A percentile compares a stretch with the other conserved stretches of the same genome.
phyloP scores from a whole-genome alignment of 306 rosid genomes.

The Pachyrhizus erosus region DNA sequence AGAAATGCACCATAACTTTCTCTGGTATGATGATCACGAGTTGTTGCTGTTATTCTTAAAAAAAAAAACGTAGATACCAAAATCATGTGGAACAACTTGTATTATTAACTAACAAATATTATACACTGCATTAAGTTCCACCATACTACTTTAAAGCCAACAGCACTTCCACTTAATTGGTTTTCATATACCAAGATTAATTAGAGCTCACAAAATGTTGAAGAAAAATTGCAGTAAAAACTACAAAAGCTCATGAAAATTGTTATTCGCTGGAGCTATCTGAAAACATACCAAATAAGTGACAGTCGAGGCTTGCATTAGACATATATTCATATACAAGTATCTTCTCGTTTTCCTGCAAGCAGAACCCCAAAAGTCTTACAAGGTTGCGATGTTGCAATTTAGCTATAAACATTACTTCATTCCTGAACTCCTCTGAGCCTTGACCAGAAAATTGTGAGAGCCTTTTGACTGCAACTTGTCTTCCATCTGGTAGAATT shows the following conservation, averaged over 20 bases:
- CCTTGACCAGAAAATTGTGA: constrained; percentile 63
- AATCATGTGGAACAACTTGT: neutral
- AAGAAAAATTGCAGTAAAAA: neutral
- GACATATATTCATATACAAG: constrained; percentile 65
- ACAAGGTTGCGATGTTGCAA: constrained; percentile 71
- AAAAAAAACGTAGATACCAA: neutral
- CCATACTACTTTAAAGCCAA: neutral
- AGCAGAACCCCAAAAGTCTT: constrained; percentile 62
- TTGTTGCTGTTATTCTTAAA: neutral
- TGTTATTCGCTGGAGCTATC: neutral
- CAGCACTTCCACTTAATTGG: neutral
- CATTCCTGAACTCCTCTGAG: constrained; percentile 63
- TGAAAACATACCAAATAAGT: constrained; percentile 54
- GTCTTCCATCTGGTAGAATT: constrained; percentile 55
- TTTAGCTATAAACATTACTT: constrained; percentile 49
- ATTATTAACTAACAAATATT: neutral
- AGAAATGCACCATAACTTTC: neutral
- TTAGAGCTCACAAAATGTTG: neutral
- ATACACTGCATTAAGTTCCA: neutral
- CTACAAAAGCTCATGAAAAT: neutral
- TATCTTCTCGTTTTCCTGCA: constrained; percentile 60
- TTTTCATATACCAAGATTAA: neutral
- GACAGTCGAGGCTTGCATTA: constrained; percentile 56
- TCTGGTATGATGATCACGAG: neutral
- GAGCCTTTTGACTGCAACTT: constrained; percentile 66